Base-by-base conservation (phyloP, 2,329 filamentous ascomycete species). In the Harringtonia aguacate region DNA sequence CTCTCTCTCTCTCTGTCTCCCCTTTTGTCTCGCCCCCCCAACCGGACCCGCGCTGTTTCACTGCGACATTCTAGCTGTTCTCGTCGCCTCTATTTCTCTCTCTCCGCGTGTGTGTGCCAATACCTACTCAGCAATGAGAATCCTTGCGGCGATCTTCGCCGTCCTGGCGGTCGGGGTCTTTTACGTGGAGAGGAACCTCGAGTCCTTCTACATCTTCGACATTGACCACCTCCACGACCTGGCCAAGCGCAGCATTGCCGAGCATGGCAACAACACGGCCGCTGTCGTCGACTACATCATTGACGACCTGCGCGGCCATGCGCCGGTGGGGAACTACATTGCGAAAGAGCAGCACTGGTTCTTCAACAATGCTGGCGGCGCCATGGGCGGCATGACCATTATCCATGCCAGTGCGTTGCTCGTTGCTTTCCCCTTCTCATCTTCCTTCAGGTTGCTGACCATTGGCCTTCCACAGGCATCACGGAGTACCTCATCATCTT, bases 401-500 rank as follows among this genome's bases (percentile, higher is more conserved):
- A 81, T 94, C 55, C 87, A 94, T 60, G 85, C 86, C 47, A 89
- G 83, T 84, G 62, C 61, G 78, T 69, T 14, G 34, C 10, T 34
- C 2, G 4, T 4, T 6, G 13, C 8, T 17, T 17, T 20, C 4
- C n/a, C n/a, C 14, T 14, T 27, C 24, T 27, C 24, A 7, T 27
- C 7, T 27, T 27, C 24, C 6, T 12, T 14, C 15, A 39, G 3
- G 21, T 8, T 10, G 22, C n/a, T 10, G 24, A 20, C 27, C 20
- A 15, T 24, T 39, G 8, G 18, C 15, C 18, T n/a, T 17, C 12
- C n/a, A n/a, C 36, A 77, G 76, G 78, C 58, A 71, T 95, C 49
- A 94, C 87, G 18, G 88, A 95, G 64, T 94, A 94, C 66, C 70
- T 94, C 53, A 92, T 94, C 61, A 80, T 94, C 65, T 94, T 92